Conservation (phyloP, 345 rosid species). For the Atalantia buxifolia region DNA sequence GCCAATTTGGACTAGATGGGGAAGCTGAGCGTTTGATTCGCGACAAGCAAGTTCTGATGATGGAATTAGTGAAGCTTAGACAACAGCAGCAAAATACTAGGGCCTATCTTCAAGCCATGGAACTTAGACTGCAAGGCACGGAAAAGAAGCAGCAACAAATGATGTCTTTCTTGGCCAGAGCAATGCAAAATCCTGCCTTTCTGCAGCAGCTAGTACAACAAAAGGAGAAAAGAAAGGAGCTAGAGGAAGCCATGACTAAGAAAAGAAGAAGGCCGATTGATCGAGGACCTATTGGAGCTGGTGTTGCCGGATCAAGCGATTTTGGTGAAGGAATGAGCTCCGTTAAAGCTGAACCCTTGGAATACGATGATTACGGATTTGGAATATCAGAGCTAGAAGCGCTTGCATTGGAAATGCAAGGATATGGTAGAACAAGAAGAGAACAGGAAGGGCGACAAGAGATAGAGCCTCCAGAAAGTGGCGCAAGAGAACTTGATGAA, state of each 20-base stretch:
- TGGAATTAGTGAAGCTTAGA: slow-evolving; percentile 65
- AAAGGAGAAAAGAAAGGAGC: slow-evolving; percentile 46
- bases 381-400: slow-evolving; percentile 77
- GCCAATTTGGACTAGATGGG: slow-evolving; percentile 40
- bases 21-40: slow-evolving; percentile 53
- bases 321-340: neutral
- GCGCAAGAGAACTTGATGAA: slow-evolving; percentile 44
- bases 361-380: slow-evolving; percentile 28
- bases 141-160: slow-evolving; percentile 81
- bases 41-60: slow-evolving; percentile 53
- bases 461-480: slow-evolving; percentile 17
- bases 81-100: slow-evolving; percentile 68
- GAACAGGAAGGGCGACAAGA: slow-evolving; percentile 27
- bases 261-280: slow-evolving; percentile 47
- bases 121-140: slow-evolving; percentile 59
- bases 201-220: slow-evolving; percentile 52
- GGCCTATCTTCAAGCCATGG: slow-evolving; percentile 56
- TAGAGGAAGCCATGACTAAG: slow-evolving; percentile 47
- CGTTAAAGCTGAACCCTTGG: slow-evolving; percentile 51
- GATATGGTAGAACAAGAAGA: slow-evolving; percentile 36
- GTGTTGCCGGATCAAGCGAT: slow-evolving; percentile 17
- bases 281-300: slow-evolving; percentile 9
- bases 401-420: slow-evolving; percentile 88
- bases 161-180: slow-evolving; percentile 81
- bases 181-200: slow-evolving; percentile 61